Evolutionary conservation across 352 stramenopile genomes (phyloP).

Genomic region (Pythium brassicae): DNA sequence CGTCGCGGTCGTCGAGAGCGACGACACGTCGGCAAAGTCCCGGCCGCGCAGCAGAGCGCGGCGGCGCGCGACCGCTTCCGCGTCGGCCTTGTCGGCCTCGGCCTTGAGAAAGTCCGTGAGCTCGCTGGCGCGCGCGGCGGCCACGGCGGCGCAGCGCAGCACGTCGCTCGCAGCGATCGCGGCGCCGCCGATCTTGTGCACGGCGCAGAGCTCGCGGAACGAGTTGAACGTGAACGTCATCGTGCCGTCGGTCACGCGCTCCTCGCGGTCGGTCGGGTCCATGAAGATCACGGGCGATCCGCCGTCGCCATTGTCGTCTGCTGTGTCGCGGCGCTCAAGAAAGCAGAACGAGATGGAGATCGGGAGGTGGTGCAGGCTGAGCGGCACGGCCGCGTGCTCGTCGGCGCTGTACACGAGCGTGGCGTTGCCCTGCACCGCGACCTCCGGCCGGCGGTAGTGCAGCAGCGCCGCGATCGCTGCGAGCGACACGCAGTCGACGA

Average conservation of each 20-base stretch:
- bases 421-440: slow-evolving; percentile 56
- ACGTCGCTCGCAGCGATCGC: slow-evolving; percentile 61
- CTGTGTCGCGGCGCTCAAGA: slow-evolving; percentile 30
- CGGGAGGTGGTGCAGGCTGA: slow-evolving; percentile 95
- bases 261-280: slow-evolving; percentile 87
- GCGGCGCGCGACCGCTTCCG: slow-evolving; percentile 52
- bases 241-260: slow-evolving; percentile 82
- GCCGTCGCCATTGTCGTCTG: slow-evolving; percentile 16
- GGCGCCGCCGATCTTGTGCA: slow-evolving; percentile 88
- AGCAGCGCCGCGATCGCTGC: slow-evolving; percentile 92
- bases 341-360: slow-evolving; percentile 94
- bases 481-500: slow-evolving; percentile 89
- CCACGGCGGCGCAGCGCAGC: slow-evolving; percentile 72
- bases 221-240: slow-evolving; percentile 91
- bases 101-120: slow-evolving; percentile 76
- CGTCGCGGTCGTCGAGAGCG: slow-evolving; percentile 20
- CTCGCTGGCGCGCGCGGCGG: slow-evolving; percentile 70
- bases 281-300: slow-evolving; percentile 68
- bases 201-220: slow-evolving; percentile 86
- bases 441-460: slow-evolving; percentile 91
- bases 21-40: slow-evolving; percentile 66
- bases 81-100: slow-evolving; percentile 72
- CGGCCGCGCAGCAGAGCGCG: slow-evolving; percentile 67
- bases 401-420: slow-evolving; percentile 79
- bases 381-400: slow-evolving; percentile 87